Percentiles rank a stretch among this genome's conserved stretches.
phyloP scores from a whole-genome alignment of 176 grass and related monocot species.

The Dactylis glomerata region DNA sequence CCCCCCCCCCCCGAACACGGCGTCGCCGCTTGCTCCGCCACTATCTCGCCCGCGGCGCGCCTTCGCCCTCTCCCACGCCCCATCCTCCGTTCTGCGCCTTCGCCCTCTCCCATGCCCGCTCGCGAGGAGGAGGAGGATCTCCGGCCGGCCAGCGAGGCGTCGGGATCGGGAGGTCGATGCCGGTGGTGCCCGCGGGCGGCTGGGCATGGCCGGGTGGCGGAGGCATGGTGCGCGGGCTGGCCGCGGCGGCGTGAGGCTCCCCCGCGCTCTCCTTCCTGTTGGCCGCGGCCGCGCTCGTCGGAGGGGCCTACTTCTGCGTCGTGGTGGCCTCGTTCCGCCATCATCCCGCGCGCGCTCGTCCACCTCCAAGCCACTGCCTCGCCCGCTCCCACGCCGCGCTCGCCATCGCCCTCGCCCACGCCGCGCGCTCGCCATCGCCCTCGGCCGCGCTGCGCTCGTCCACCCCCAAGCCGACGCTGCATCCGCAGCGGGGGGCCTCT shows the following conservation, averaged over 20 bases:
- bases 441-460: too few species aligned
- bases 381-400: too few species aligned
- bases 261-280: slow-evolving; percentile 56
- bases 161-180: slow-evolving; percentile 53
- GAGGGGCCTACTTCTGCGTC: slow-evolving; percentile 70
- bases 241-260: background rate
- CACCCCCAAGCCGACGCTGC: too few species aligned
- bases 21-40: too few species aligned
- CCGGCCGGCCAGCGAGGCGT: background rate
- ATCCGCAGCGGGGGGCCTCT: too few species aligned
- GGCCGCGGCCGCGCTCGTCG: slow-evolving; percentile 40
- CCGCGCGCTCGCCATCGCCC: too few species aligned
- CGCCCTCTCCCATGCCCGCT: background rate
- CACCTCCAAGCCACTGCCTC: too few species aligned
- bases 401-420: too few species aligned
- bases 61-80: too few species aligned
- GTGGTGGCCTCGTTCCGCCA: slow-evolving; percentile 74
- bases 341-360: too few species aligned
- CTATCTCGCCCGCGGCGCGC: too few species aligned
- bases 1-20: too few species aligned
- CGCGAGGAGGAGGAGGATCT: background rate
- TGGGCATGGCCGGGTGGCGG: slow-evolving; percentile 39
- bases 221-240: slow-evolving; percentile 29
- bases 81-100: background rate
- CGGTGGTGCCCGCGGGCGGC: background rate